These are phyloP conservation scores for Clonostachys solani DNA, from an alignment of 2,329 filamentous ascomycete species.

Conservation along the genomic window DNA sequence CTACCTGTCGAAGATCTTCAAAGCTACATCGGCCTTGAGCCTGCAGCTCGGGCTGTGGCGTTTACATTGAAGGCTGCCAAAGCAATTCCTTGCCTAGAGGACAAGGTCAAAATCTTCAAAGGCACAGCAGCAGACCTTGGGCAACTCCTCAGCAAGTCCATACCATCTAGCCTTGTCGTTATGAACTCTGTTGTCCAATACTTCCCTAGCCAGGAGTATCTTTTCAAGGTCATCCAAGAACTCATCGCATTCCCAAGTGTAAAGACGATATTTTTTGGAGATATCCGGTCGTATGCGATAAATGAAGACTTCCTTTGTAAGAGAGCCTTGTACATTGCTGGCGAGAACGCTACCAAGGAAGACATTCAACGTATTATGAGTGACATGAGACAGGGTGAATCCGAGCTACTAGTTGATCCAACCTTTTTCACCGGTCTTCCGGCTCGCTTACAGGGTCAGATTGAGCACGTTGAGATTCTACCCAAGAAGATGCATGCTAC, in stretches of 20 bases:
- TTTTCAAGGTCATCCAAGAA: conserved; percentile 2
- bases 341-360: conserved; percentile 1
- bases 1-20: conserved; percentile 8
- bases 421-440: conserved; percentile 11
- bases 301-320: conserved; percentile 5
- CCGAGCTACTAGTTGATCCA: conserved; percentile 13
- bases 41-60: conserved; percentile 9
- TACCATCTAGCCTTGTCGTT: conserved; percentile 3
- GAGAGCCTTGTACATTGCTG: conserved; percentile 3
- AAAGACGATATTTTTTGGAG: conserved; percentile 10
- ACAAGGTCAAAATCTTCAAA: conserved; percentile 8
- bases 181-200: conserved; percentile 11
- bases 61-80: conserved; percentile 10
- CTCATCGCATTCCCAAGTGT: conserved; percentile 3
- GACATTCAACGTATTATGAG: conserved; percentile 4
- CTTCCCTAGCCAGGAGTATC: conserved; percentile 7
- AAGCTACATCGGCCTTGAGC: conserved; percentile 20
- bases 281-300: conserved; percentile 10
- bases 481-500: conserved; percentile 18
- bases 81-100: conserved; percentile 2
- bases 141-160: conserved; percentile 1
- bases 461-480: conserved; percentile 18
- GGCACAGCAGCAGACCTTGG: conserved; percentile 12
- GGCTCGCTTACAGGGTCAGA: conserved; percentile 3
- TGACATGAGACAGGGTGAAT: conserved; percentile 7